phyloP scores from a whole-genome alignment of 306 rosid species.

The Cicer yamashitae region DNA sequence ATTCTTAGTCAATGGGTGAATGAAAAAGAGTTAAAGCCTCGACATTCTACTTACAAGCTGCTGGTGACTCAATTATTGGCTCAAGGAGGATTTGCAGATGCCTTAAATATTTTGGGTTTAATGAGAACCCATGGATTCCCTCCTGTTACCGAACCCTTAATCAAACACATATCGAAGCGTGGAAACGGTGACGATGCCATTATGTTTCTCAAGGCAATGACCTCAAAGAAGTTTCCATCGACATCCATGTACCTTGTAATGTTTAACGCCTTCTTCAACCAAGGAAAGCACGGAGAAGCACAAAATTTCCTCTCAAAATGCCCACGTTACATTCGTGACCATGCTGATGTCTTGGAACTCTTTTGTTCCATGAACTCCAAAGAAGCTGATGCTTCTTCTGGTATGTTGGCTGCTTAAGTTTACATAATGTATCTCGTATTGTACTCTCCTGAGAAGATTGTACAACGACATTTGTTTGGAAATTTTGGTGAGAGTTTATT shows the following conservation, averaged over 20 bases:
- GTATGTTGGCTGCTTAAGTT: constrained; percentile 58
- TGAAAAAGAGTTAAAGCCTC: constrained; percentile 61
- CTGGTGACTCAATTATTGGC: constrained; percentile 61
- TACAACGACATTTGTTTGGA: constrained; percentile 43
- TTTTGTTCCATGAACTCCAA: constrained; percentile 60
- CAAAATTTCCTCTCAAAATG: constrained; percentile 80
- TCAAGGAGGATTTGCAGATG: constrained; percentile 65
- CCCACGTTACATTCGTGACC: constrained; percentile 70
- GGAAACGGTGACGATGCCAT: constrained; percentile 79
- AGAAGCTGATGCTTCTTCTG: constrained; percentile 54
- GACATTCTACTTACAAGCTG: constrained; percentile 71
- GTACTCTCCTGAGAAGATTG: constrained; percentile 46
- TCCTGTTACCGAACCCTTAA: constrained; percentile 72
- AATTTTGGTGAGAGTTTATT: constrained; percentile 48
- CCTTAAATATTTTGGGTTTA: constrained; percentile 64
- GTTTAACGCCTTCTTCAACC: constrained; percentile 70
- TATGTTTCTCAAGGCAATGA: constrained; percentile 64
- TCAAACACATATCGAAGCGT: constrained; percentile 62
- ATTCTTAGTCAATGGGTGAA: constrained; percentile 56
- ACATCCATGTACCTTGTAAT: constrained; percentile 56
- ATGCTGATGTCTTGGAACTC: constrained; percentile 75
- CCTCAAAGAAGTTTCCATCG: constrained; percentile 72
- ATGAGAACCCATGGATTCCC: constrained; percentile 78
- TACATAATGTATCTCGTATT: constrained; percentile 37
- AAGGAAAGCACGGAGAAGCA: constrained; percentile 67